Percentiles rank a stretch among this genome's conserved stretches.
These are phyloP conservation scores for Crucibulum laeve DNA, from an alignment of 768 basidiomycete genomes.

Conservation along the genomic window DNA sequence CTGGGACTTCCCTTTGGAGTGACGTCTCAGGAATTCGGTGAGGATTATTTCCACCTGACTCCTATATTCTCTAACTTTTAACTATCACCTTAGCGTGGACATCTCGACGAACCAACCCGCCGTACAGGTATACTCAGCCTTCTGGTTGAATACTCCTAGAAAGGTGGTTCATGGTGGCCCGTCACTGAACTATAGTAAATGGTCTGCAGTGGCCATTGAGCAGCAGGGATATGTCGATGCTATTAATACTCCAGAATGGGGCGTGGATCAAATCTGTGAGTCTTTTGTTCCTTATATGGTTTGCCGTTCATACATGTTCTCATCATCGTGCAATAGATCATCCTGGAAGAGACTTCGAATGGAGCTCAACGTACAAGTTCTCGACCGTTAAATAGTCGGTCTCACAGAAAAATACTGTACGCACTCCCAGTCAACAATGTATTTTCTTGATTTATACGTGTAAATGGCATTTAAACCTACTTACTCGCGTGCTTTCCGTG, in stretches of 20 bases:
- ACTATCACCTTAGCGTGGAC: constrained; percentile 46
- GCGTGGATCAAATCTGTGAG: constrained; percentile 49
- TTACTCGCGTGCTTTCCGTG: too few species aligned
- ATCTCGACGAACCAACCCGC: constrained; percentile 48
- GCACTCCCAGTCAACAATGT: too few species aligned
- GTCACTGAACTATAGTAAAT: constrained; percentile 30
- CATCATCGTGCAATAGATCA: constrained; percentile 22
- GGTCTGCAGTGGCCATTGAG: constrained; percentile 46
- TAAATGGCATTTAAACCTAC: too few species aligned
- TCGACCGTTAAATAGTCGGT: constrained; percentile 20
- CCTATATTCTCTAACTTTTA: background rate
- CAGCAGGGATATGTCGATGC: constrained; percentile 51
- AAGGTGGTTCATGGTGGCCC: constrained; percentile 48
- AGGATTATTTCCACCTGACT: background rate
- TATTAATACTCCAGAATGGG: constrained; percentile 53
- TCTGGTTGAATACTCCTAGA: constrained; percentile 39
- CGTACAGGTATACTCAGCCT: constrained; percentile 45
- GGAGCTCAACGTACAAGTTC: constrained; percentile 46
- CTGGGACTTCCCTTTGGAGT: constrained; percentile 40
- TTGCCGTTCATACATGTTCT: background rate
- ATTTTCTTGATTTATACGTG: too few species aligned
- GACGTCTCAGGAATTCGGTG: constrained; percentile 46
- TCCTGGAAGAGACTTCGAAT: constrained; percentile 37
- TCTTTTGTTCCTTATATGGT: constrained; percentile 6
- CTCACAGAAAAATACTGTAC: too few species aligned